Base-by-base conservation (phyloP, 2,329 filamentous ascomycete genomes). In the Pezicula radicicola region DNA sequence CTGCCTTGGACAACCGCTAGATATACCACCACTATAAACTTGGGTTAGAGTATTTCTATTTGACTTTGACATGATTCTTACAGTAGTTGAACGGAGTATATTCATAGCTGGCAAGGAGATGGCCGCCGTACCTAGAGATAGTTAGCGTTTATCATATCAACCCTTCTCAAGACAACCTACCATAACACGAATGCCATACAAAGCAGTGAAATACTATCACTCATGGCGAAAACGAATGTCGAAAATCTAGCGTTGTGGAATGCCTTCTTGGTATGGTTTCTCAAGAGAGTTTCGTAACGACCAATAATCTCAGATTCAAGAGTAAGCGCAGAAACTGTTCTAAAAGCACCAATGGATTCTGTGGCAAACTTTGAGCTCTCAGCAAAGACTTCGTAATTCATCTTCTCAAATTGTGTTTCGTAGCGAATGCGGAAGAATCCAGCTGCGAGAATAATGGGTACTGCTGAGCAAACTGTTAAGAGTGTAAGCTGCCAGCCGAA, bases 401-500 rank as follows among this genome's bases (percentile, higher is more conserved):
- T 73, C 41, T 74, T 68, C 46, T 83, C 80, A 41, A 83, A 79
- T 52, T 77, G 71, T 18, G 71, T 68, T 58, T 81, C 78, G 28
- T 77, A 71, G 8, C 72, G 70, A 50, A 82, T 70, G 8, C 79
- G 72, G 54, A 75, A 65, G 51, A 75, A 80, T 2, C 59, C 58
- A 9, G 76, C 74, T 3, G 68, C 59, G 7, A 80, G 68, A 6
- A 79, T 73, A 13, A 75, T 66, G 1, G 78, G 79, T 46, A 80
- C 63, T 0, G 73, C 72, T 2, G 85, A 79, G 59, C 81, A 86
- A 15, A 84, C 70, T 0, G 80, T 78, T 0, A 91, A 83, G 0
- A 90, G 70, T 0, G 85, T 81, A 10, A 92, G 74, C 65, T 90
- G 91, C 88, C 88, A 91, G 1, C 85, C 84, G 63, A 86, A 89